These are phyloP conservation scores for Boechera retrofracta DNA, from an alignment of 345 rosid genomes.

Conservation along the genomic window DNA sequence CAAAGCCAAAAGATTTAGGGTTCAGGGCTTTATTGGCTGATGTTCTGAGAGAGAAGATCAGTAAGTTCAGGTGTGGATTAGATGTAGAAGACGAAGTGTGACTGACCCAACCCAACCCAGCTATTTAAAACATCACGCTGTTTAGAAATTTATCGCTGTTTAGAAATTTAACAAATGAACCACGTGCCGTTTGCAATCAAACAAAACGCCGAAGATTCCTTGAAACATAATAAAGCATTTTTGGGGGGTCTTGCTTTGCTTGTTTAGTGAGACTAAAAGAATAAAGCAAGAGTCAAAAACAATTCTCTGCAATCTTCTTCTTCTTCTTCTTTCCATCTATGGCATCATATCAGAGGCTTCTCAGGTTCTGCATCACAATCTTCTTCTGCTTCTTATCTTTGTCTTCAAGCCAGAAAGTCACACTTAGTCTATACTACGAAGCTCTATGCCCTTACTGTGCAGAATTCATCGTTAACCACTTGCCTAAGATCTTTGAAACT, in stretches of 20 bases:
- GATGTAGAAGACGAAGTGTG: slow-evolving; percentile 38
- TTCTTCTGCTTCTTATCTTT: slow-evolving; percentile 24
- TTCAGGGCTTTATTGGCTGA: slow-evolving; percentile 33
- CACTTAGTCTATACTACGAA: slow-evolving; percentile 75
- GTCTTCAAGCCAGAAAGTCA: slow-evolving; percentile 52
- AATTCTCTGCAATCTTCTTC: not conserved
- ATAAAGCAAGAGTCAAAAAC: slow-evolving; percentile 19
- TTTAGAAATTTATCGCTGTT: not conserved
- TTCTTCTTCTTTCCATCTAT: slow-evolving; percentile 29
- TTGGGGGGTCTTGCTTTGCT: slow-evolving; percentile 17
- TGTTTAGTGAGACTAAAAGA: slow-evolving; percentile 21
- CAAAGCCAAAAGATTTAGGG: slow-evolving; percentile 25
- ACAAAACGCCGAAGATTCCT: not conserved
- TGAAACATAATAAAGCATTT: not conserved
- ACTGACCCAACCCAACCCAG: slow-evolving; percentile 15
- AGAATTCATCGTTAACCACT: slow-evolving; percentile 72
- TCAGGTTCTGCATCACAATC: slow-evolving; percentile 19
- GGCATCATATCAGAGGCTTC: slow-evolving; percentile 34
- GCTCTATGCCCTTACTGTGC: slow-evolving; percentile 75
- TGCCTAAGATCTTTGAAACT: slow-evolving; percentile 59
- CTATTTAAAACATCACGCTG: not conserved
- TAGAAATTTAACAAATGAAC: not conserved
- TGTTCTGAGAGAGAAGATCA: not conserved
- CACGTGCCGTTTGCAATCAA: not conserved
- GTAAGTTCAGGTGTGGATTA: slow-evolving; percentile 41